phyloP scores from a whole-genome alignment of 768 basidiomycete genomes.

The Collybia sordida region DNA sequence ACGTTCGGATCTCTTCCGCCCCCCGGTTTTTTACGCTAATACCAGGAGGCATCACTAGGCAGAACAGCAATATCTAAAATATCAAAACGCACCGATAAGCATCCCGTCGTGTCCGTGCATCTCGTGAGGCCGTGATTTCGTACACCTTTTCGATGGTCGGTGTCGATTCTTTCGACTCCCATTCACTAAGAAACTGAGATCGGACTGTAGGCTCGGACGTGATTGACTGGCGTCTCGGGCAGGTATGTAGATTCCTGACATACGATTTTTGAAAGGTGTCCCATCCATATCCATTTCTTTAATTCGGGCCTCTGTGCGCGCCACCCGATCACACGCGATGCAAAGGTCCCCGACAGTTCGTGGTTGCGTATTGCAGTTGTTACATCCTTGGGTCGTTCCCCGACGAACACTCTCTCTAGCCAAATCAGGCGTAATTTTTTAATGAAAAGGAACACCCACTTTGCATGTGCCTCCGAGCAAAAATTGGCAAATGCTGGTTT shows the following conservation, averaged over 20 bases:
- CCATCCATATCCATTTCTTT: constrained; percentile 48
- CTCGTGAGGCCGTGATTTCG: constrained; percentile 45
- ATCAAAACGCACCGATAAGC: constrained; percentile 41
- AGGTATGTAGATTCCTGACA: constrained; percentile 19
- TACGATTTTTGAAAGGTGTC: constrained; percentile 52
- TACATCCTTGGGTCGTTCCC: constrained; percentile 49
- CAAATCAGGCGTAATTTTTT: constrained; percentile 3
- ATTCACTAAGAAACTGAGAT: constrained; percentile 54
- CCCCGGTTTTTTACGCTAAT: constrained; percentile 33
- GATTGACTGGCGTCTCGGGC: constrained; percentile 10
- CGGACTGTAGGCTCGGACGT: constrained; percentile 31
- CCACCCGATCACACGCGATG: constrained; percentile 47
- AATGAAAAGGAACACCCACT: constrained; percentile 32
- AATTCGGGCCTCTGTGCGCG: constrained; percentile 40
- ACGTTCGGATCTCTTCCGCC: constrained; percentile 53
- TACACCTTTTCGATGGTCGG: constrained; percentile 57
- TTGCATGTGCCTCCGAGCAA: constrained; percentile 60
- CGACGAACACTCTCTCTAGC: constrained; percentile 51
- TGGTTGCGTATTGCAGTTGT: constrained; percentile 47
- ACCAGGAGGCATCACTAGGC: constrained; percentile 5
- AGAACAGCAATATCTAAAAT: not conserved
- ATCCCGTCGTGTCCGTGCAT: constrained; percentile 44
- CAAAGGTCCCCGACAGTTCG: constrained; percentile 47
- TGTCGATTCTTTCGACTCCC: constrained; percentile 38
- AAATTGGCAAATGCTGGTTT: constrained; percentile 52